phyloP scores from a whole-genome alignment of 805 yeast genomes.

The Nakazawaea wyomingensis region DNA sequence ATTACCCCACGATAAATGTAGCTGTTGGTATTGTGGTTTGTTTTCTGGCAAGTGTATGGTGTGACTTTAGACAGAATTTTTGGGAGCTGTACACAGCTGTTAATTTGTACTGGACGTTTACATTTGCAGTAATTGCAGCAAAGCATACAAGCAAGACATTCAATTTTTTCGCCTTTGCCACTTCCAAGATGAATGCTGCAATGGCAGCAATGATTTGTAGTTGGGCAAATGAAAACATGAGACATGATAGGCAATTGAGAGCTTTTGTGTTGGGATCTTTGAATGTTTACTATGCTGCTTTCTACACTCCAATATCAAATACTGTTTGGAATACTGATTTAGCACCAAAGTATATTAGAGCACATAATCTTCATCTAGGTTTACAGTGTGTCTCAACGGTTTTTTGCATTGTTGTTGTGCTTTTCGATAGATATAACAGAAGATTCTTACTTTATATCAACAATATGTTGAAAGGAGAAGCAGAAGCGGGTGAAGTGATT shows the following conservation, averaged over 20 bases:
- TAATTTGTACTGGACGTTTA: constrained; percentile 31
- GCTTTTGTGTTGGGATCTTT: constrained; percentile 60
- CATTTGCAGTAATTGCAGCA: constrained; percentile 40
- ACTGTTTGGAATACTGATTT: constrained; percentile 45
- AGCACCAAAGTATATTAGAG: constrained; percentile 41
- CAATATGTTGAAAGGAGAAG: background rate
- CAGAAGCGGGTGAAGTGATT: background rate
- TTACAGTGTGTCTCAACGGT: constrained; percentile 5
- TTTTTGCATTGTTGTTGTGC: constrained; percentile 6
- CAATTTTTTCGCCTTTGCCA: constrained; percentile 43
- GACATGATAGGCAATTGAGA: constrained; percentile 56
- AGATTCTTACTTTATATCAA: background rate
- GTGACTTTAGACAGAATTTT: constrained; percentile 40
- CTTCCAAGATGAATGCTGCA: constrained; percentile 44
- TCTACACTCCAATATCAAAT: constrained; percentile 29
- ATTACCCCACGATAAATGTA: constrained; percentile 47
- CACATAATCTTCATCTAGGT: constrained; percentile 3
- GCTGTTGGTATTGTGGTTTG: constrained; percentile 47
- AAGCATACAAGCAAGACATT: constrained; percentile 49
- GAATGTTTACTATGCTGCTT: constrained; percentile 47
- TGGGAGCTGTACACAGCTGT: constrained; percentile 46
- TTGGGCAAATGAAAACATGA: constrained; percentile 32
- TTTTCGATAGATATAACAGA: constrained; percentile 10
- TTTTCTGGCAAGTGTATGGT: constrained; percentile 35
- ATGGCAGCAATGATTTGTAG: constrained; percentile 36